Percentiles rank a stretch among this genome's conserved stretches.
phyloP scores from a whole-genome alignment of 169 alveolate genomes.

The Plasmodium gonderi region DNA sequence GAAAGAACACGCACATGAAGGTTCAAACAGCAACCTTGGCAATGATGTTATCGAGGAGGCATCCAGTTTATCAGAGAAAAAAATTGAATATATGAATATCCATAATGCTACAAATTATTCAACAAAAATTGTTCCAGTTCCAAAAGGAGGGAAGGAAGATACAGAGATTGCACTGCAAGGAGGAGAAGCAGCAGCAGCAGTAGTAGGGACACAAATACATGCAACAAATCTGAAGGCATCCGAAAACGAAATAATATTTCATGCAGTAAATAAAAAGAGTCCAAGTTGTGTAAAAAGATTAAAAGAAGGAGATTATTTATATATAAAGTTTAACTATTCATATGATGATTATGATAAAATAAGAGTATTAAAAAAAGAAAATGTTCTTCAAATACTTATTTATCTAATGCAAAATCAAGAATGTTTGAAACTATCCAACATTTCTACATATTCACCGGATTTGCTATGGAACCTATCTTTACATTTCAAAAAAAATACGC shows the following conservation, averaged over 20 bases:
- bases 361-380: conserved; percentile 30
- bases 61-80: neutral
- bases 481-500: conserved; percentile 30
- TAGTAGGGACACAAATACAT: neutral
- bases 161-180: neutral
- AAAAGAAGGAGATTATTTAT: conserved; percentile 51
- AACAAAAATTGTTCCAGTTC: neutral
- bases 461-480: conserved; percentile 44
- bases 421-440: conserved; percentile 16
- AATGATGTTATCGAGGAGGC: neutral
- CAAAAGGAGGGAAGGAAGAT: neutral
- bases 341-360: conserved; percentile 58
- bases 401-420: conserved; percentile 22
- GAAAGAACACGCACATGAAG: neutral
- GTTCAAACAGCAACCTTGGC: too few relatives aligned
- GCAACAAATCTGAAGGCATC: neutral
- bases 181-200: neutral
- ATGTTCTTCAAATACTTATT: conserved; percentile 17
- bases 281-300: conserved; percentile 4
- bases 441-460: conserved; percentile 56
- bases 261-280: conserved; percentile 11
- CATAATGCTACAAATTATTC: neutral
- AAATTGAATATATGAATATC: neutral
- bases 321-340: conserved; percentile 22
- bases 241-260: conserved; percentile 2